Evolutionary conservation across 805 yeast genomes (phyloP).

Genomic region (Yarrowia hollandica): DNA sequence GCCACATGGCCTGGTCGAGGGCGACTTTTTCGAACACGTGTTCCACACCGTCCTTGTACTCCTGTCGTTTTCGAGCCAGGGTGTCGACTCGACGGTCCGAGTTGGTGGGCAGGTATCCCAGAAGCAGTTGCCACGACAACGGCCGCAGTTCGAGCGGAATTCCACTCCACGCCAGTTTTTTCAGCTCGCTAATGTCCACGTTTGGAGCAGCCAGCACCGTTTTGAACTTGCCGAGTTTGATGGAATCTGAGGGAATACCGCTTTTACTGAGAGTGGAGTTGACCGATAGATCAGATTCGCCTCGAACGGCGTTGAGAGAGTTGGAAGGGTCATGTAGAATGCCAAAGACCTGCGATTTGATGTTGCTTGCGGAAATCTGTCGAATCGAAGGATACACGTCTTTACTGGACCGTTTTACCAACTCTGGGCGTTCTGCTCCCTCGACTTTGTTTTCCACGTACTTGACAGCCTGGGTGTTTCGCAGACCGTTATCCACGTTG

Average conservation of each 20-base stretch:
- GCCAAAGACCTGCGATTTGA: conserved; percentile 16
- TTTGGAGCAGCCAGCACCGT: conserved; percentile 53
- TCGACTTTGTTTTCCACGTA: conserved; percentile 33
- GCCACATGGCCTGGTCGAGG: conserved; percentile 79
- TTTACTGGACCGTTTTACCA: neutral
- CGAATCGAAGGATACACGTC: conserved; percentile 5
- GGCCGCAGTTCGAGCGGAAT: conserved; percentile 81
- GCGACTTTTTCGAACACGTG: conserved; percentile 58
- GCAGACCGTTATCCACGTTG: conserved; percentile 48
- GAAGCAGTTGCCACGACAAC: conserved; percentile 80
- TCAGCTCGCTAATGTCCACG: conserved; percentile 67
- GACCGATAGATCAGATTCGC: neutral
- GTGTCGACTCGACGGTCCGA: conserved; percentile 70
- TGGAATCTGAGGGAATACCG: conserved; percentile 8
- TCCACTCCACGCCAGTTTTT: conserved; percentile 91
- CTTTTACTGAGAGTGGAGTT: neutral
- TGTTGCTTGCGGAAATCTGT: conserved; percentile 18
- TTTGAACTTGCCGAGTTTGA: conserved; percentile 48
- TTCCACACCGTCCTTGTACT: conserved; percentile 72
- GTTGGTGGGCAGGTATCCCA: conserved; percentile 90
- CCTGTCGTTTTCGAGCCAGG: conserved; percentile 76
- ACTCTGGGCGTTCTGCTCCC: conserved; percentile 14
- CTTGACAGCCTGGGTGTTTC: conserved; percentile 29
- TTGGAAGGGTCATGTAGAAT: conserved; percentile 25
- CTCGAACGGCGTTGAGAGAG: conserved; percentile 3